Percentiles rank a stretch among this genome's conserved stretches.
These are phyloP conservation scores for Eutypella sp. DNA, from an alignment of 2,329 filamentous ascomycete genomes.

Conservation along the genomic window DNA sequence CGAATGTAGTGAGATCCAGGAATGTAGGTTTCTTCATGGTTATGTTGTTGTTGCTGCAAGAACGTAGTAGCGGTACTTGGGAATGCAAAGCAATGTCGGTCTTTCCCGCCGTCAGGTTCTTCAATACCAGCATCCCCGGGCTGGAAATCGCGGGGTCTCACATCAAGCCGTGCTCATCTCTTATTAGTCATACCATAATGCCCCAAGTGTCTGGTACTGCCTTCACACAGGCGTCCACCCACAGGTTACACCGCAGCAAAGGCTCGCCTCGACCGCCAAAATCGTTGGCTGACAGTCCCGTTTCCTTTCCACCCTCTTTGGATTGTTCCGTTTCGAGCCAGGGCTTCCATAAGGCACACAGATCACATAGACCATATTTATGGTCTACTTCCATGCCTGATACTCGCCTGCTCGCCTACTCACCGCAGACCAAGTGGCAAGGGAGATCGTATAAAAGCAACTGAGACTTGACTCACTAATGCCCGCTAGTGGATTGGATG, in stretches of 20 bases:
- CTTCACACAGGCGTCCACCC: conserved; percentile 12
- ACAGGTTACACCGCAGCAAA: conserved; percentile 16
- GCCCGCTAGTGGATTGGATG: neutral
- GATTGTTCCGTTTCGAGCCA: conserved; percentile 7
- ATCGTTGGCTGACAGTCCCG: conserved; percentile 12
- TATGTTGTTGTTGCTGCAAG: conserved; percentile 6
- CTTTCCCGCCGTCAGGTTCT: conserved; percentile 13
- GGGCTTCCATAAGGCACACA: neutral
- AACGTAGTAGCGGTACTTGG: conserved; percentile 12
- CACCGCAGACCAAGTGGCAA: neutral
- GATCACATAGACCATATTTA: neutral
- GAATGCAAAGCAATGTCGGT: conserved; percentile 17
- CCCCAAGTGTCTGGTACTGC: conserved; percentile 10
- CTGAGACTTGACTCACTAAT: neutral
- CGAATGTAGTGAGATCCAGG: conserved; percentile 2
- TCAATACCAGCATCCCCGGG: conserved; percentile 15
- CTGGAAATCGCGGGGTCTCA: conserved; percentile 5
- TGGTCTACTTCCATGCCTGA: neutral
- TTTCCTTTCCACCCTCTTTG: conserved; percentile 3
- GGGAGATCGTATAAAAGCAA: neutral
- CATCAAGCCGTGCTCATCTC: conserved; percentile 2
- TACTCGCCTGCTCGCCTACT: too few relatives aligned
- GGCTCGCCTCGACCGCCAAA: conserved; percentile 18
- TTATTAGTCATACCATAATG: conserved; percentile 7
- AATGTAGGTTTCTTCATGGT: conserved; percentile 17